Percentiles rank a stretch among this genome's conserved stretches.
Evolutionary conservation across 2,329 filamentous ascomycete genomes (phyloP).

Genomic region (Byssothecium circinans): DNA sequence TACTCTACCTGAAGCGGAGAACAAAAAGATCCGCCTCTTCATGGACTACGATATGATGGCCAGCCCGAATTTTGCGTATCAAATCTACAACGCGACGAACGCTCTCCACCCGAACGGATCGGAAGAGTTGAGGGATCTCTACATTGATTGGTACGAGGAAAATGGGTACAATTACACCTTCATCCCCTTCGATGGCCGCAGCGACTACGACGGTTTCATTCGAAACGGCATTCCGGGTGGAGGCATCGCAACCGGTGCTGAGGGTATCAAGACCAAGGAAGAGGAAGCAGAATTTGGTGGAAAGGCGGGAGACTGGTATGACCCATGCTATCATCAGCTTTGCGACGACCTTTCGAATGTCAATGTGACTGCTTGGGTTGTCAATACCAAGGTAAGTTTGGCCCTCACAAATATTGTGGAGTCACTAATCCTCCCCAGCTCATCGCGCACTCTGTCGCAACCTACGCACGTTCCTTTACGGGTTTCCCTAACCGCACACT

Average conservation of each 20-base stretch:
- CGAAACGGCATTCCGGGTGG: constrained; percentile 45
- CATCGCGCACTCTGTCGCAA: constrained; percentile 42
- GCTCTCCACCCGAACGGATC: constrained; percentile 40
- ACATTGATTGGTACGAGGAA: constrained; percentile 43
- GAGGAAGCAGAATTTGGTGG: constrained; percentile 44
- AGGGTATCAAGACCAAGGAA: constrained; percentile 45
- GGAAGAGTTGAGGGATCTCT: constrained; percentile 41
- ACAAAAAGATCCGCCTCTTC: constrained; percentile 46
- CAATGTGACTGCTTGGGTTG: constrained; percentile 42
- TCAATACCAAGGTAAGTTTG: constrained; percentile 40
- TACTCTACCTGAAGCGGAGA: constrained; percentile 37
- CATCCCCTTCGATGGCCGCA: constrained; percentile 46
- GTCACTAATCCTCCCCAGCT: constrained; percentile 24
- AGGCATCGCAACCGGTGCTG: constrained; percentile 46
- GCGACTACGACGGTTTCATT: constrained; percentile 48
- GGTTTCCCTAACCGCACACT: constrained; percentile 38
- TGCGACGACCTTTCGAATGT: constrained; percentile 46
- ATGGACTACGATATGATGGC: constrained; percentile 51
- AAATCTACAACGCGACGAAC: constrained; percentile 46
- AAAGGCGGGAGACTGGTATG: constrained; percentile 43
- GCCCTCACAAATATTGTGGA: background rate
- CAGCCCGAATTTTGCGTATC: constrained; percentile 44
- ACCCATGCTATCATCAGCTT: constrained; percentile 45
- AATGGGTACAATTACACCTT: constrained; percentile 43
- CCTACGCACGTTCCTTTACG: constrained; percentile 39